A percentile compares a stretch with the other conserved stretches of the same genome.
Conservation (phyloP, 306 rosid genomes). For the Casuarina glauca region DNA sequence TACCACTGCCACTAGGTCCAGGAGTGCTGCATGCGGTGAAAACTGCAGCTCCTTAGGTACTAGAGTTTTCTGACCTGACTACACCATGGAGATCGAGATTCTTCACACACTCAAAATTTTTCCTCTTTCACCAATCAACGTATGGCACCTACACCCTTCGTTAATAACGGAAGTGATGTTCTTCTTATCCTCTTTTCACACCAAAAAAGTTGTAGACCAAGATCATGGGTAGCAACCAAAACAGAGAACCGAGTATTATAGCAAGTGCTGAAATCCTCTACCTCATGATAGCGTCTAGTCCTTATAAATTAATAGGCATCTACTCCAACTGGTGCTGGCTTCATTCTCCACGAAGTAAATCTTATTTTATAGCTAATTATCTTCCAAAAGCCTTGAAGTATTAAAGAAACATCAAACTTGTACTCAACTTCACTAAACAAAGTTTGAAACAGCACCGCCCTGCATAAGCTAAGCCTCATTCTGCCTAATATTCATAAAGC, state of each 20-base stretch:
- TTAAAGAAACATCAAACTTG: neutral
- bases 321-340: no score
- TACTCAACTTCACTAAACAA: neutral
- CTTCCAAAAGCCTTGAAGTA: neutral
- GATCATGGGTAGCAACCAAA: neutral
- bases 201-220: neutral
- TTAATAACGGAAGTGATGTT: neutral
- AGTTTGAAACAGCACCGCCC: neutral
- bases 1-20: neutral
- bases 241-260: neutral
- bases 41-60: neutral
- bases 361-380: neutral
- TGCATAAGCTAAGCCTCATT: neutral
- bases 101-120: neutral
- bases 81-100: neutral
- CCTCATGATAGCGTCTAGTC: no score
- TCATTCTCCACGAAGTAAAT: no score
- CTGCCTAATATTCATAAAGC: conserved; percentile 4
- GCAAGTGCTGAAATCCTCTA: neutral
- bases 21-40: neutral
- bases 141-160: neutral
- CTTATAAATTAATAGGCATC: no score
- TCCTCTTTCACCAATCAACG: neutral
- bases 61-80: conserved; percentile 3
- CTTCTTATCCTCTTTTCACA: neutral